Base-by-base conservation (phyloP, 352 stramenopile species). In the Phytophthora tubulina region DNA sequence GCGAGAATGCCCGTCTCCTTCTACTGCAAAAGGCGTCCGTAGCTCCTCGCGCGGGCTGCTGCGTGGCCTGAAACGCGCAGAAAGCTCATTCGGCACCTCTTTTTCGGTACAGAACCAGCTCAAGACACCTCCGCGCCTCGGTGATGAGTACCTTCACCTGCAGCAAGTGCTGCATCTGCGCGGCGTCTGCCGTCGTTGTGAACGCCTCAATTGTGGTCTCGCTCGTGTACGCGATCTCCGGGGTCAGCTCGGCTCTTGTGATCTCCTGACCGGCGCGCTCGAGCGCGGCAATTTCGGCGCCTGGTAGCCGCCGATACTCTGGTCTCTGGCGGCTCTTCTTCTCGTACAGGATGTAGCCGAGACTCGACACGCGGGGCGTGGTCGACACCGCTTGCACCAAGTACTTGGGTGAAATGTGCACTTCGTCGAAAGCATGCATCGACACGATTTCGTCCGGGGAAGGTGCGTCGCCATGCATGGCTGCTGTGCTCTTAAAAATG, bases 211-310 rank as follows among this genome's bases (percentile, higher is more conserved):
- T 80, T 3, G 79, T 92, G 7, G 89, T 96, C 66, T 96, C 89
- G 17, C 89, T 87, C 8, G 89, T 96, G 76, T 96, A 96, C 32
- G 87, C 89, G 61, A 96, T 88, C 63, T 90, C 80, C 0, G 87
- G 85, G 1, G 52, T 79, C 27, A 82, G 17, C 4, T 70, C 44
- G 0, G 57, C 55, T 4, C 49, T 63, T 6, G 81, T 91, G 48
- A 95, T 76, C 27, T 80, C 72, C 2, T 85, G 62, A 7, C 87
- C 87, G 11, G 76, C 64, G 3, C 81, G 76, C 36, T 70, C 75
- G 8, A 89, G 44, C 21, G 74, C 80, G 3, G 75, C 83, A 56
- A 96, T 84, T 30, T 91, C 87, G 0, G 67, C 62, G 5, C 78
- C 62, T 2, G 68, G 33, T 0, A 85, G 55, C 0, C 78, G 78